These are phyloP conservation scores for Picochlorum sp. DNA, from an alignment of 139 green algal genomes.

Conservation along the genomic window DNA sequence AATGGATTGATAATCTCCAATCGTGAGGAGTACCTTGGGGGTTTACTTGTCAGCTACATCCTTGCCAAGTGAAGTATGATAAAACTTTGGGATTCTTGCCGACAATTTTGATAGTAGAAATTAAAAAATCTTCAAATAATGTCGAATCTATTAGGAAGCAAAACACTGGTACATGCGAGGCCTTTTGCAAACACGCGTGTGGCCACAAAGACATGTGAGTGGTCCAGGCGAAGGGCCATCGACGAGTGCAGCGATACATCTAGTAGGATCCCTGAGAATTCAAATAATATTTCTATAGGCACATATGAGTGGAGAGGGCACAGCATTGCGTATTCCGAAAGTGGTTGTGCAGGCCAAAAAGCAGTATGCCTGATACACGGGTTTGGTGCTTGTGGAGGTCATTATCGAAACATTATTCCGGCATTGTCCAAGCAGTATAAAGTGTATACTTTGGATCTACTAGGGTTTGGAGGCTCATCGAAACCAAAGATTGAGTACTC, in stretches of 20 bases:
- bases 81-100: too few relatives aligned
- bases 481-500: slow-evolving; percentile 25
- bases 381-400: slow-evolving; percentile 18
- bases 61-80: background rate
- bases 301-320: slow-evolving; percentile 13
- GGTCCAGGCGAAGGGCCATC: too few relatives aligned
- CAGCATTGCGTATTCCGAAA: background rate
- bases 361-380: slow-evolving; percentile 24
- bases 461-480: slow-evolving; percentile 17
- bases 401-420: slow-evolving; percentile 18
- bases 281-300: slow-evolving; percentile 1
- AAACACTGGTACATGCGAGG: too few relatives aligned
- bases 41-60: slow-evolving; percentile 24
- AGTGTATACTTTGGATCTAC: slow-evolving; percentile 21
- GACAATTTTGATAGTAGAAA: too few relatives aligned
- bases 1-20: slow-evolving; percentile 20
- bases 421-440: slow-evolving; percentile 20
- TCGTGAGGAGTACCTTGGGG: slow-evolving; percentile 24
- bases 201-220: too few relatives aligned
- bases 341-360: slow-evolving; percentile 7
- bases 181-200: too few relatives aligned
- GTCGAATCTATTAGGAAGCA: too few relatives aligned
- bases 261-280: background rate
- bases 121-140: too few relatives aligned
- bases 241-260: too few relatives aligned